phyloP scores from a whole-genome alignment of 306 rosid genomes.

The Cucurbita ficifolia region DNA sequence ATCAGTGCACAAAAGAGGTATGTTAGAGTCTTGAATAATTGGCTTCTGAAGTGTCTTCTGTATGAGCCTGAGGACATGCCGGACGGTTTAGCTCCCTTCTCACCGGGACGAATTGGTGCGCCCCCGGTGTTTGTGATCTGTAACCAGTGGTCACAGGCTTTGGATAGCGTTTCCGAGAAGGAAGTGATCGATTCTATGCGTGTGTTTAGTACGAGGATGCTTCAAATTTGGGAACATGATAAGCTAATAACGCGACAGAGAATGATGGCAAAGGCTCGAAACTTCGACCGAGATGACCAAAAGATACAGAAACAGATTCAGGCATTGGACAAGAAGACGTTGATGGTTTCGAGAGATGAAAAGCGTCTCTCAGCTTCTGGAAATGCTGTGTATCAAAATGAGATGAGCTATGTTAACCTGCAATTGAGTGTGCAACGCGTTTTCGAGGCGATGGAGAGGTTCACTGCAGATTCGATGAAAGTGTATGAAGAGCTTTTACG shows the following conservation, averaged over 20 bases:
- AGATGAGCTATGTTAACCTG: slow-evolving; percentile 55
- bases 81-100: slow-evolving; percentile 82
- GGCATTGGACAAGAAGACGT: slow-evolving; percentile 64
- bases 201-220: slow-evolving; percentile 52
- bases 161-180: slow-evolving; percentile 78
- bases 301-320: slow-evolving; percentile 74
- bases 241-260: slow-evolving; percentile 57
- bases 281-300: slow-evolving; percentile 73
- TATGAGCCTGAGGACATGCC: slow-evolving; percentile 84
- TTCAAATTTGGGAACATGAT: slow-evolving; percentile 81
- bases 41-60: slow-evolving; percentile 73
- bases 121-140: slow-evolving; percentile 86
- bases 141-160: slow-evolving; percentile 88
- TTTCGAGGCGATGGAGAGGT: slow-evolving; percentile 95
- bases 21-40: slow-evolving; percentile 72
- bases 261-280: slow-evolving; percentile 41
- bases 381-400: slow-evolving; percentile 52
- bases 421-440: slow-evolving; percentile 76
- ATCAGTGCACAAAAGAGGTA: slow-evolving; percentile 75
- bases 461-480: slow-evolving; percentile 47
- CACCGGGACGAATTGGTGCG: slow-evolving; percentile 88
- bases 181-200: slow-evolving; percentile 84
- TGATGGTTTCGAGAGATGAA: slow-evolving; percentile 39
- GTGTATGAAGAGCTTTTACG: slow-evolving; percentile 75
- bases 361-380: slow-evolving; percentile 36